Conservation (phyloP, 495 filamentous ascomycete genomes). For the Penicillium paradoxum region DNA sequence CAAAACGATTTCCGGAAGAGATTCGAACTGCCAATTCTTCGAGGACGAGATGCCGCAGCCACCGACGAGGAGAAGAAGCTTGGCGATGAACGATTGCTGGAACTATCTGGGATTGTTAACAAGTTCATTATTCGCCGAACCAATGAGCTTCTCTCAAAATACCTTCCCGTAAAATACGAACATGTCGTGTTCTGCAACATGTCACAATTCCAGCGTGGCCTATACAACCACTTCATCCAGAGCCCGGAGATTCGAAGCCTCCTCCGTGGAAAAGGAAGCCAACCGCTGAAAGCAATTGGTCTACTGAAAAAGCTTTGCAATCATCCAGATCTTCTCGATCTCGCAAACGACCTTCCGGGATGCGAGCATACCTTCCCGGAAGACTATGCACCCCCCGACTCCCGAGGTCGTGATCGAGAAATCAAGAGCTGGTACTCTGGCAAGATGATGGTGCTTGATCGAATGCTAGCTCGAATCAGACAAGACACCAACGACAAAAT, state of each 20-base stretch:
- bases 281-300: slow-evolving; percentile 93
- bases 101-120: slow-evolving; percentile 82
- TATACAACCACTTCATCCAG: slow-evolving; percentile 96
- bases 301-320: slow-evolving; percentile 99
- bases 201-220: slow-evolving; percentile 81
- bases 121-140: slow-evolving; percentile 98
- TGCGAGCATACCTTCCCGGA: slow-evolving; percentile 78
- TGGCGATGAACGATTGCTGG: slow-evolving; percentile 77
- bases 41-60: slow-evolving; percentile 86
- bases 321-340: slow-evolving; percentile 87
- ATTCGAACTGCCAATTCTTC: slow-evolving; percentile 88
- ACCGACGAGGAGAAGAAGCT: slow-evolving; percentile 75
- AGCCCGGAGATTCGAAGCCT: slow-evolving; percentile 92
- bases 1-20: slow-evolving; percentile 90
- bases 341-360: slow-evolving; percentile 80
- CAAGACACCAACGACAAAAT: slow-evolving; percentile 99
- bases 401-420: slow-evolving; percentile 83
- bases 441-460: slow-evolving; percentile 97
- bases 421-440: slow-evolving; percentile 95
- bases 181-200: slow-evolving; percentile 99
- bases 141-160: slow-evolving; percentile 97
- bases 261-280: slow-evolving; percentile 89
- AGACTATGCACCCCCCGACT: slow-evolving; percentile 84
- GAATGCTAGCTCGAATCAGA: slow-evolving; percentile 95
- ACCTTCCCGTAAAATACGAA: slow-evolving; percentile 97